phyloP scores from a whole-genome alignment of 2,329 filamentous ascomycete genomes.

The Coccinonectria pachysandricola region DNA sequence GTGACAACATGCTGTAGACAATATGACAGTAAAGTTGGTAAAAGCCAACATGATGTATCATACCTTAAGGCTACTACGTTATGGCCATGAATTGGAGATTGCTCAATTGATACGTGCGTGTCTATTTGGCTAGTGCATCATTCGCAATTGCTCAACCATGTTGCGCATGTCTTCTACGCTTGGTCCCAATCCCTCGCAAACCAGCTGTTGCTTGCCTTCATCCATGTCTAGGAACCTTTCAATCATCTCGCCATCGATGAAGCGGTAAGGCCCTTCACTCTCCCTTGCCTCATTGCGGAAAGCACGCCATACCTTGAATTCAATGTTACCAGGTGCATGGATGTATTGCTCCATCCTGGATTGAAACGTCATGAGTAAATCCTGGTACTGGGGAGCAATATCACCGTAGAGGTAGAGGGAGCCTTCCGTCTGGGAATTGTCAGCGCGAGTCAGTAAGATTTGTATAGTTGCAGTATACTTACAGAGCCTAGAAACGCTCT shows the following conservation, averaged over 20 bases:
- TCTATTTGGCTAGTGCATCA: constrained; percentile 39
- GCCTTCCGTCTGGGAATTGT: constrained; percentile 61
- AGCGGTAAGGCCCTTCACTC: constrained; percentile 70
- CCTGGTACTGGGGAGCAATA: constrained; percentile 61
- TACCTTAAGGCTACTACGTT: too few species aligned
- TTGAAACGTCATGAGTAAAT: constrained; percentile 77
- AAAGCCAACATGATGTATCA: too few species aligned
- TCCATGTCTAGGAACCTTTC: constrained; percentile 71
- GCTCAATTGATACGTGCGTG: too few species aligned
- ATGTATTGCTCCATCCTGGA: constrained; percentile 56
- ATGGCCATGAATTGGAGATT: too few species aligned
- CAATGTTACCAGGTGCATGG: constrained; percentile 58
- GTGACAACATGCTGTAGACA: constrained; percentile 2
- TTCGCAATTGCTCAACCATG: constrained; percentile 50
- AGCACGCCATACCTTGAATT: constrained; percentile 71
- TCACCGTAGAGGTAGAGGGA: constrained; percentile 82
- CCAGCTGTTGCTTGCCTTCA: constrained; percentile 43
- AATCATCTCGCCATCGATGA: constrained; percentile 86
- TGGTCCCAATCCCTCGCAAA: constrained; percentile 46
- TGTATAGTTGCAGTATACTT: constrained; percentile 25
- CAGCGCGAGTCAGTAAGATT: constrained; percentile 3
- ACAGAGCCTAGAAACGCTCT: constrained; percentile 84
- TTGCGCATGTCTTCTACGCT: constrained; percentile 54
- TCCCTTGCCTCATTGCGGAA: constrained; percentile 65
- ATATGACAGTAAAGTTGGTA: too few species aligned